Evolutionary conservation across 805 yeast species (phyloP).

Genomic region (Candida anglica): DNA sequence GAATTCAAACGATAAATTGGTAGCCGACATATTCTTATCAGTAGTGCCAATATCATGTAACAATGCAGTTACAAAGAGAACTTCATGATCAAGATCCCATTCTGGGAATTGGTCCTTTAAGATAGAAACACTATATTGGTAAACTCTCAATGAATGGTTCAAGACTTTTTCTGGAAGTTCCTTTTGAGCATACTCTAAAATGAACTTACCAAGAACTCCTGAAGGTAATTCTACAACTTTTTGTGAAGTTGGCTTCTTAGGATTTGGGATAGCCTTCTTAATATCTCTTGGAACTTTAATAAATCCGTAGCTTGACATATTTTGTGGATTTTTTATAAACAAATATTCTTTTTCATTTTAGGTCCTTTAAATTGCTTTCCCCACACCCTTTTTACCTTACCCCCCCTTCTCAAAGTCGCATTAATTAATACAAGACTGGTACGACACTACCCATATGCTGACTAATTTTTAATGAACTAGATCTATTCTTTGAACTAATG

Average conservation of each 20-base stretch:
- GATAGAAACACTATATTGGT: conserved; percentile 23
- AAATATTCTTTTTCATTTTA: too few species aligned
- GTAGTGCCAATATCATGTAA: conserved; percentile 34
- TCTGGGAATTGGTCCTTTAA: conserved; percentile 28
- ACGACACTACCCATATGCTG: too few species aligned
- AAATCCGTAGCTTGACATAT: conserved; percentile 28
- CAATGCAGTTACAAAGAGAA: conserved; percentile 24
- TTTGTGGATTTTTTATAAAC: too few species aligned
- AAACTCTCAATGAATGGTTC: conserved; percentile 28
- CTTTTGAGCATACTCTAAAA: conserved; percentile 17
- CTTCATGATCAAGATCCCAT: conserved; percentile 26
- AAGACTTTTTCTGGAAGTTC: conserved; percentile 20
- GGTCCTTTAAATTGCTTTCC: too few species aligned
- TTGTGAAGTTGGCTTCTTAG: conserved; percentile 21
- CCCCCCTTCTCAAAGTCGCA: too few species aligned
- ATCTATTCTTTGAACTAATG: too few species aligned
- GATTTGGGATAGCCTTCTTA: conserved; percentile 17
- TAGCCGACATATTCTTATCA: conserved; percentile 25
- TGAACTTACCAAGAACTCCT: conserved; percentile 10
- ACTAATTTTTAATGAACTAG: too few species aligned
- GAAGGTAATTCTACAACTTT: conserved; percentile 15
- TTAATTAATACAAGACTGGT: too few species aligned
- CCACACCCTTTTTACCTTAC: too few species aligned
- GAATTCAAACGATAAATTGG: conserved; percentile 31
- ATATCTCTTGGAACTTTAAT: conserved; percentile 24